These are phyloP conservation scores for Fistulinella prunicolor DNA, from an alignment of 768 basidiomycete genomes.

Conservation along the genomic window DNA sequence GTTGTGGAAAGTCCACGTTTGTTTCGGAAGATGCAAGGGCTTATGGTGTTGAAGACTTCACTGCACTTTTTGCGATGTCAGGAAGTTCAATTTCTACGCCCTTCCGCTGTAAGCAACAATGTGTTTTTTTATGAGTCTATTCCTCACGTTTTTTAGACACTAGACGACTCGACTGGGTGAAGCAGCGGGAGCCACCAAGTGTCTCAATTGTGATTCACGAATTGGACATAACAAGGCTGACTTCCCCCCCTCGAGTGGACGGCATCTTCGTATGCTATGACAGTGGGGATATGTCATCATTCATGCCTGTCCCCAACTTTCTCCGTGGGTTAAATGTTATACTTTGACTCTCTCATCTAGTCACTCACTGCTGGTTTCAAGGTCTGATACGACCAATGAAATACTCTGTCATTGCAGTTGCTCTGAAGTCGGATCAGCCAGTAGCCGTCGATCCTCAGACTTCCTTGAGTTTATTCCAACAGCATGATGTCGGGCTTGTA, in stretches of 20 bases:
- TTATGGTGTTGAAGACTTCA: constrained; percentile 50
- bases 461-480: constrained; percentile 48
- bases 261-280: constrained; percentile 89
- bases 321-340: constrained; percentile 54
- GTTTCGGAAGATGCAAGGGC: constrained; percentile 73
- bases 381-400: constrained; percentile 56
- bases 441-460: constrained; percentile 54
- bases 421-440: constrained; percentile 80
- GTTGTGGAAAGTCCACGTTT: constrained; percentile 84
- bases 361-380: constrained; percentile 29
- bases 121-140: background rate
- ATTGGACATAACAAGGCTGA: constrained; percentile 54
- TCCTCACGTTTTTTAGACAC: constrained; percentile 33
- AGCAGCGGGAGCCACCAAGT: constrained; percentile 41
- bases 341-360: constrained; percentile 3
- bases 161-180: constrained; percentile 31
- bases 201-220: constrained; percentile 53
- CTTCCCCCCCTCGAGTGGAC: constrained; percentile 58
- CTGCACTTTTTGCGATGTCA: constrained; percentile 29
- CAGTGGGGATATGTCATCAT: constrained; percentile 58
- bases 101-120: constrained; percentile 37
- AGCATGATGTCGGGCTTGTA: constrained; percentile 75
- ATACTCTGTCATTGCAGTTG: constrained; percentile 70
- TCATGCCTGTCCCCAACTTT: constrained; percentile 61
- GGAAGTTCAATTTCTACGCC: constrained; percentile 35